Evolutionary conservation across 2,329 filamentous ascomycete species (phyloP).

Genomic region (Cladophialophora exuberans): DNA sequence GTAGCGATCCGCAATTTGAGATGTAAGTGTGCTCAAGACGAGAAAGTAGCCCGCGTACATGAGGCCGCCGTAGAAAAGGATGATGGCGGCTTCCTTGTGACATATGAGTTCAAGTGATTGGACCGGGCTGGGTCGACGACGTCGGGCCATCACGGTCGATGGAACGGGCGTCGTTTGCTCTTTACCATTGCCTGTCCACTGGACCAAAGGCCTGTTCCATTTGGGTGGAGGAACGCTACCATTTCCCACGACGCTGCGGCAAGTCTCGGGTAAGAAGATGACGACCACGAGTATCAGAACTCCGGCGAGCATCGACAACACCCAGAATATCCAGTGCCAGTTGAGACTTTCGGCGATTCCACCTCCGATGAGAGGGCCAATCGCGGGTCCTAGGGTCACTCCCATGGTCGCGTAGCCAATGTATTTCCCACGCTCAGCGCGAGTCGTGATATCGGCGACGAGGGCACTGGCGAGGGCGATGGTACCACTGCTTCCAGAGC

Average conservation of each 20-base stretch:
- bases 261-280: conserved; percentile 39
- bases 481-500: conserved; percentile 44
- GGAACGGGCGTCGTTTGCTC: background rate
- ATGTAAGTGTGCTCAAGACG: too few species aligned
- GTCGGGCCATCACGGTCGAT: background rate
- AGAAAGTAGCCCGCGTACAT: too few species aligned
- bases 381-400: conserved; percentile 50
- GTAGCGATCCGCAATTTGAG: too few species aligned
- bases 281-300: conserved; percentile 28
- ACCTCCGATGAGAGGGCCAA: conserved; percentile 57
- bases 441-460: conserved; percentile 45
- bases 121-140: too few species aligned
- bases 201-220: conserved; percentile 4
- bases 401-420: conserved; percentile 42
- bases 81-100: background rate
- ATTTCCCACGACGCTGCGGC: conserved; percentile 40
- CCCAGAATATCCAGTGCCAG: conserved; percentile 59
- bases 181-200: background rate
- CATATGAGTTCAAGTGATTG: too few species aligned
- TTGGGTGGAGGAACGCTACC: conserved; percentile 31
- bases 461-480: conserved; percentile 45
- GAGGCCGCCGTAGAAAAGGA: too few species aligned
- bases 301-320: conserved; percentile 51
- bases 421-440: conserved; percentile 45
- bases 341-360: conserved; percentile 50